Percentiles rank a stretch among this genome's conserved stretches.
phyloP scores from a whole-genome alignment of 148 eudicot species.

The Cornus florida region DNA sequence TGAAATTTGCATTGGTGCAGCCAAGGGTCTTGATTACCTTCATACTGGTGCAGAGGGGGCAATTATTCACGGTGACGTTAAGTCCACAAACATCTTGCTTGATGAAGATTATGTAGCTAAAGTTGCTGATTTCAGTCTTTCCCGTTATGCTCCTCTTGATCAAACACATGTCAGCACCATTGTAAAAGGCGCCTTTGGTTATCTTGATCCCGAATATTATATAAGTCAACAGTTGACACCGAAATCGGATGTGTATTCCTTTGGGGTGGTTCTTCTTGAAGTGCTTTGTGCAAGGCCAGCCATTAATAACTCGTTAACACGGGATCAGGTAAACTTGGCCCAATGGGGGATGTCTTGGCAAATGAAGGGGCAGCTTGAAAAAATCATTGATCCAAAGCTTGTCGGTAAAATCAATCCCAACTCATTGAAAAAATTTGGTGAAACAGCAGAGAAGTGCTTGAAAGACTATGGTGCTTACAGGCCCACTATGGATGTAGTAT shows the following conservation, averaged over 20 bases:
- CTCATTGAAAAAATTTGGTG: conserved; percentile 42
- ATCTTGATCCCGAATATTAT: conserved; percentile 57
- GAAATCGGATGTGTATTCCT: conserved; percentile 63
- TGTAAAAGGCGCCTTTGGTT: conserved; percentile 61
- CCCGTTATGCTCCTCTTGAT: conserved; percentile 34
- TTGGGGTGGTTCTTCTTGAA: conserved; percentile 65
- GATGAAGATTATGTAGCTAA: conserved; percentile 54
- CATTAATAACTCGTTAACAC: conserved; percentile 27
- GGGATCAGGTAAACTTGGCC: conserved; percentile 35
- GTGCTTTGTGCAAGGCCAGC: conserved; percentile 53
- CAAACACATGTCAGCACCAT: conserved; percentile 37
- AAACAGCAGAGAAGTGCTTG: conserved; percentile 42
- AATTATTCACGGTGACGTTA: conserved; percentile 65
- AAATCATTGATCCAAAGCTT: conserved; percentile 42
- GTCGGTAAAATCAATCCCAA: conserved; percentile 35
- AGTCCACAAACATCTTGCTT: conserved; percentile 60
- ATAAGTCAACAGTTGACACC: conserved; percentile 39
- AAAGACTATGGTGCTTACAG: conserved; percentile 31
- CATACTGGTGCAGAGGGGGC: conserved; percentile 42
- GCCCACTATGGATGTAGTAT: conserved; percentile 50
- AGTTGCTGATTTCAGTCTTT: conserved; percentile 62
- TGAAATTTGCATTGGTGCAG: conserved; percentile 53
- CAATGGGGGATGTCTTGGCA: conserved; percentile 45
- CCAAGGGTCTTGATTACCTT: conserved; percentile 54
- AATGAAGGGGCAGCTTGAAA: conserved; percentile 28